Conservation (phyloP, 805 yeast genomes). For the Priceomyces melissophilus region DNA sequence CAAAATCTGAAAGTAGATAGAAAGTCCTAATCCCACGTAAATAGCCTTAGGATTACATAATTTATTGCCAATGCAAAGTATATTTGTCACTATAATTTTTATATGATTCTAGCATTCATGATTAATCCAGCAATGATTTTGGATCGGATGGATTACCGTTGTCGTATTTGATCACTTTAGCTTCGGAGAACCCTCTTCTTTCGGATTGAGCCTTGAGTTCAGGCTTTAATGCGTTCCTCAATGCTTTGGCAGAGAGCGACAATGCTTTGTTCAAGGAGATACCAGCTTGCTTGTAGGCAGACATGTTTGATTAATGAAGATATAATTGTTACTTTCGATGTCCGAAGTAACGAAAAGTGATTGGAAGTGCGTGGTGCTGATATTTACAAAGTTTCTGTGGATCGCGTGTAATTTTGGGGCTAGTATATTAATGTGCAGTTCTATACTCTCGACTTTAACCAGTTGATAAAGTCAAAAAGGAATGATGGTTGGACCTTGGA, state of each 20-base stretch:
- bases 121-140: constrained; percentile 28
- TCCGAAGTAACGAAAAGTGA: constrained; percentile 2
- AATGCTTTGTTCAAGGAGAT: constrained; percentile 77
- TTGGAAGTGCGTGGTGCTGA: constrained; percentile 1
- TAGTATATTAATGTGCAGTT: background rate
- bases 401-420: too few species aligned
- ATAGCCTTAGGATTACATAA: background rate
- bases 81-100: background rate
- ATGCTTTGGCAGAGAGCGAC: constrained; percentile 84
- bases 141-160: constrained; percentile 56
- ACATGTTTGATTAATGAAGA: constrained; percentile 26
- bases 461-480: constrained; percentile 77
- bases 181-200: constrained; percentile 72
- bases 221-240: constrained; percentile 84
- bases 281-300: constrained; percentile 50
- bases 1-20: too few species aligned
- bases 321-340: constrained; percentile 1
- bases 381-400: constrained; percentile 4
- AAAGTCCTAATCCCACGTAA: too few species aligned
- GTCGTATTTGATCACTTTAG: constrained; percentile 64
- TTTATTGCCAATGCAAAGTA: constrained; percentile 1
- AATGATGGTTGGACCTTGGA: constrained; percentile 51
- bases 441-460: constrained; percentile 53
- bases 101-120: constrained; percentile 3
- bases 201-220: constrained; percentile 72